phyloP scores from a whole-genome alignment of 2,329 filamentous ascomycete species.

The Colletotrichum agaves region DNA sequence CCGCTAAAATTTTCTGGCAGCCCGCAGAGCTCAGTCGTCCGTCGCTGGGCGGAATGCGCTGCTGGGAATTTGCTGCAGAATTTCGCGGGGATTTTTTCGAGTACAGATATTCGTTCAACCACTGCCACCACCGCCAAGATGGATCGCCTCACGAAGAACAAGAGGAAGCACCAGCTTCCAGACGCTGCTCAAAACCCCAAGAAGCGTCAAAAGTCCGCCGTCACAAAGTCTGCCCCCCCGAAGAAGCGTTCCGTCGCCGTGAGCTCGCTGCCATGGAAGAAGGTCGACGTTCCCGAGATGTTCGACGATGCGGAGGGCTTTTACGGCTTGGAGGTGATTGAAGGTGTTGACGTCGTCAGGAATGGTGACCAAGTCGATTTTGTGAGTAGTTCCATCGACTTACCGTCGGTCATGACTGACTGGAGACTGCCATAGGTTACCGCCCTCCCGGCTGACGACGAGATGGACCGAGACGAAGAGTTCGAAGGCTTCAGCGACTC shows the following conservation, averaged over 20 bases:
- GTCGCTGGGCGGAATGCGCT: background rate
- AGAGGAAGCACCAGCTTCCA: constrained; percentile 33
- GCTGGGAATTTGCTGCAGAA: constrained; percentile 14
- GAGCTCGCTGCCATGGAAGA: constrained; percentile 65
- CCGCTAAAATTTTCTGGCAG: constrained; percentile 35
- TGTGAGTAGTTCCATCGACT: constrained; percentile 47
- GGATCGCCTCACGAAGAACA: constrained; percentile 33
- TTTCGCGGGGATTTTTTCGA: constrained; percentile 21
- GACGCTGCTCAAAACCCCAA: constrained; percentile 21
- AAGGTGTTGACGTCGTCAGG: constrained; percentile 86
- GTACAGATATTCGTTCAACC: background rate
- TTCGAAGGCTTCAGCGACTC: constrained; percentile 74
- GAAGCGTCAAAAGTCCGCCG: constrained; percentile 37
- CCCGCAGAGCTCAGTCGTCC: background rate
- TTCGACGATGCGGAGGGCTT: constrained; percentile 94
- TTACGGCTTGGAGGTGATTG: constrained; percentile 89
- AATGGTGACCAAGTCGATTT: constrained; percentile 70
- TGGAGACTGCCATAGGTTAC: background rate
- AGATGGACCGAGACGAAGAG: constrained; percentile 59
- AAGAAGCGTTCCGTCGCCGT: constrained; percentile 56
- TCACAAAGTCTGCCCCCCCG: constrained; percentile 10
- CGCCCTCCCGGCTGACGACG: constrained; percentile 24
- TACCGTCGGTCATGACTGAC: background rate
- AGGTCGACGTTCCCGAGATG: constrained; percentile 76
- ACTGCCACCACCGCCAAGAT: constrained; percentile 7